Percentiles rank a stretch among this genome's conserved stretches.
These are phyloP conservation scores for Sabuloglossum arenarium DNA, from an alignment of 495 filamentous ascomycete species.

Conservation along the genomic window DNA sequence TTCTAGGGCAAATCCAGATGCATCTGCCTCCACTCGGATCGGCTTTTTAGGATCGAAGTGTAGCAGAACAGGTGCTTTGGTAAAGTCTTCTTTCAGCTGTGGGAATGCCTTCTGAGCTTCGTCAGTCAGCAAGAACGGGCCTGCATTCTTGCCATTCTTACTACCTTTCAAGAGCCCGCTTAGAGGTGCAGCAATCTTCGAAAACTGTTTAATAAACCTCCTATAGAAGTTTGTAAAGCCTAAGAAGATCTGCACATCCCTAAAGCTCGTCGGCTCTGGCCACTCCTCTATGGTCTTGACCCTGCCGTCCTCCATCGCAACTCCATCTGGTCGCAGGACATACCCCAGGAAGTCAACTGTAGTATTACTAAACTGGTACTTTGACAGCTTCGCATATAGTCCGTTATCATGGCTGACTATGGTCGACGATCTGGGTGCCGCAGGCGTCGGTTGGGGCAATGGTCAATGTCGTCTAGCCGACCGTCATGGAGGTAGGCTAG, in stretches of 20 bases:
- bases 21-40: slow-evolving; percentile 13
- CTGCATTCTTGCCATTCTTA: not conserved
- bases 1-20: slow-evolving; percentile 10
- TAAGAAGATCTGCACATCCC: slow-evolving; percentile 12
- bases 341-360: slow-evolving; percentile 9
- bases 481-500: no score
- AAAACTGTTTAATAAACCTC: slow-evolving; percentile 8
- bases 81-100: slow-evolving; percentile 4
- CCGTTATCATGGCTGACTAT: no score
- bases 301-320: slow-evolving; percentile 7
- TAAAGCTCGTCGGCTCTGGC: slow-evolving; percentile 7
- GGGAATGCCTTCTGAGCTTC: slow-evolving; percentile 3
- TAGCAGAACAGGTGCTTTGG: slow-evolving; percentile 4
- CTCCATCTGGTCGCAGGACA: slow-evolving; percentile 6
- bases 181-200: slow-evolving; percentile 2
- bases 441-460: no score
- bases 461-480: no score
- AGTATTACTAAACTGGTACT: not conserved
- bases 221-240: slow-evolving; percentile 14
- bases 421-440: no score
- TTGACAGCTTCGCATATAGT: not conserved
- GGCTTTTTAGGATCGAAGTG: slow-evolving; percentile 7
- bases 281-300: slow-evolving; percentile 8
- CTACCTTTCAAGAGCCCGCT: slow-evolving; percentile 1
- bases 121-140: not conserved